Evolutionary conservation across 2,329 filamentous ascomycete species (phyloP).

Genomic region (Cercospora sp.): DNA sequence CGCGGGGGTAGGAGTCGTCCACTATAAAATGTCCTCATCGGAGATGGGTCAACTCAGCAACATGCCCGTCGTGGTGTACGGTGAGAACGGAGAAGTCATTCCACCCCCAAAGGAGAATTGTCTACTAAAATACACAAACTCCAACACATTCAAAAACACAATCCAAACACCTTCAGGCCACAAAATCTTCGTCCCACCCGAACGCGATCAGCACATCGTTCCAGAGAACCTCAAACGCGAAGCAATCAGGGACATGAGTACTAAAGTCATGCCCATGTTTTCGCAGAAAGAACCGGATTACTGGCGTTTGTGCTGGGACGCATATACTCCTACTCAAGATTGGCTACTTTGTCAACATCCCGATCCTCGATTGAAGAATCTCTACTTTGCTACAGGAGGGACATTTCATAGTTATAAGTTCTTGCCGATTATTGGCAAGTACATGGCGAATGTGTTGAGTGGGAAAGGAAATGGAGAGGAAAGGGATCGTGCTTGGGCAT

Average conservation of each 20-base stretch:
- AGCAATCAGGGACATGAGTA: conserved; percentile 17
- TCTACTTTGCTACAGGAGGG: conserved; percentile 63
- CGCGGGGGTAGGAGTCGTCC: conserved; percentile 61
- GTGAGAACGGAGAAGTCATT: conserved; percentile 50
- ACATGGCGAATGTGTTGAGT: conserved; percentile 51
- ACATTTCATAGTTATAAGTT: conserved; percentile 60
- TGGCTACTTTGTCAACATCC: conserved; percentile 59
- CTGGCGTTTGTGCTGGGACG: conserved; percentile 59
- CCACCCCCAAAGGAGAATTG: conserved; percentile 51
- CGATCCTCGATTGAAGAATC: conserved; percentile 50
- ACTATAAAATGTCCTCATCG: conserved; percentile 54
- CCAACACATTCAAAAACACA: conserved; percentile 57
- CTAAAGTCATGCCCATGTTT: conserved; percentile 41
- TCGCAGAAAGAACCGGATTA: conserved; percentile 41
- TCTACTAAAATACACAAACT: conserved; percentile 63
- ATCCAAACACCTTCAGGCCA: conserved; percentile 51
- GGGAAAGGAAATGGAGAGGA: conserved; percentile 42
- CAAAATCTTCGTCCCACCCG: conserved; percentile 54
- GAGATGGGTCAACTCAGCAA: conserved; percentile 52
- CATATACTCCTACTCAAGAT: conserved; percentile 62
- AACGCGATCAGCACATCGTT: conserved; percentile 20
- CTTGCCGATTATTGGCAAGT: conserved; percentile 62
- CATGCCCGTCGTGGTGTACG: conserved; percentile 58
- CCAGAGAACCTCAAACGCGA: conserved; percentile 23
- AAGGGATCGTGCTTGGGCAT: conserved; percentile 35